phyloP scores from a whole-genome alignment of 2,329 filamentous ascomycete species.

The Fusarium tricinctum region DNA sequence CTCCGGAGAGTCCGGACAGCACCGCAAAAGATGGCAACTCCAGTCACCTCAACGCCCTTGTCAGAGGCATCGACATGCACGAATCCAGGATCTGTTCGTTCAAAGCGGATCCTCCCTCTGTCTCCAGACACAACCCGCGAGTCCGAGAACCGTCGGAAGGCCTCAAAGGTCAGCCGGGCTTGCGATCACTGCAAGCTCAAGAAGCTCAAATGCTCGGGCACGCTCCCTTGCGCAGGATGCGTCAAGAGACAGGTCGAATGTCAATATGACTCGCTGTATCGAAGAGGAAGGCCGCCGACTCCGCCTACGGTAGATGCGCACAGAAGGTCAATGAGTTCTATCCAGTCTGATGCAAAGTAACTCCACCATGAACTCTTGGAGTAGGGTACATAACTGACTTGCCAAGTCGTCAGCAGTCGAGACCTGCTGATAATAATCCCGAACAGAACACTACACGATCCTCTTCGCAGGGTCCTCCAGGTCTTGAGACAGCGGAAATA shows the following conservation, averaged over 20 bases:
- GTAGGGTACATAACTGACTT: not conserved
- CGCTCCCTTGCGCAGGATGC: constrained; percentile 54
- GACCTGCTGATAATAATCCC: not conserved
- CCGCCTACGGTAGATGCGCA: constrained; percentile 45
- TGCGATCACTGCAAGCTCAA: constrained; percentile 58
- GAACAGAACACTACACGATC: constrained; percentile 10
- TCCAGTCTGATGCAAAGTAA: constrained; percentile 20
- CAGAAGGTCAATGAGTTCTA: constrained; percentile 17
- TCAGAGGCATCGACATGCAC: constrained; percentile 34
- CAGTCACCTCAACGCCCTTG: constrained; percentile 29
- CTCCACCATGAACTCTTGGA: not conserved
- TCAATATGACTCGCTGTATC: constrained; percentile 55
- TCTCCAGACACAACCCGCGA: constrained; percentile 28
- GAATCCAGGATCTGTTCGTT: not conserved
- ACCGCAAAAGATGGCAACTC: constrained; percentile 19
- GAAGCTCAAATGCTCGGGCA: constrained; percentile 57
- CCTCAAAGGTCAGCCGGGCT: constrained; percentile 50
- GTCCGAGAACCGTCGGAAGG: constrained; percentile 42
- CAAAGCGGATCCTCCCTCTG: constrained; percentile 25
- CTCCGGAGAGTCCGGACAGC: constrained; percentile 14
- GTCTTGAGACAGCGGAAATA: constrained; percentile 63
- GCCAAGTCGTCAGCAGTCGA: not conserved
- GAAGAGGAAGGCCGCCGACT: constrained; percentile 56
- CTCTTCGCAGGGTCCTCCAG: constrained; percentile 54
- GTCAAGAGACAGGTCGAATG: constrained; percentile 49